phyloP scores from a whole-genome alignment of 495 filamentous ascomycete species.

The Tetracladium setigerum region DNA sequence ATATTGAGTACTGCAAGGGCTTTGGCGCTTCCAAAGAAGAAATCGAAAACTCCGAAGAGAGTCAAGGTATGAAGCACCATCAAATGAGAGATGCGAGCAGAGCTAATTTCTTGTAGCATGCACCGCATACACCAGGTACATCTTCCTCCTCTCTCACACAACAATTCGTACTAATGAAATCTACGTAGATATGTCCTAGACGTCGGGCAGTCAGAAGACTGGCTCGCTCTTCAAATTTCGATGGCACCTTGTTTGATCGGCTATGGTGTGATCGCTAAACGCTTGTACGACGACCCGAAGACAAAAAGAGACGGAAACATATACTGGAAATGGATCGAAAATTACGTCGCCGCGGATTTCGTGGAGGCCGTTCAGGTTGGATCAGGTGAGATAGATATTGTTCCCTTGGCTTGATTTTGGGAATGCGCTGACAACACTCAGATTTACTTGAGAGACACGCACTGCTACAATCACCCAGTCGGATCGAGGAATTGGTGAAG shows the following conservation, averaged over 20 bases:
- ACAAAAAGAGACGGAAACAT: conserved; percentile 57
- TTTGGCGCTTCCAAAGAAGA: conserved; percentile 74
- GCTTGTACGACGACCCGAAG: conserved; percentile 49
- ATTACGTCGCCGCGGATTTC: conserved; percentile 76
- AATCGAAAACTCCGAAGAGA: conserved; percentile 66
- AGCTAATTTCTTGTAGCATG: conserved; percentile 43
- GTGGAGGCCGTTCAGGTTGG: conserved; percentile 57
- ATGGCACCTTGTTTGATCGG: conserved; percentile 82
- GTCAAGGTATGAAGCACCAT: conserved; percentile 46
- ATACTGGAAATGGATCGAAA: conserved; percentile 90
- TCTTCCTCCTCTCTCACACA: not conserved
- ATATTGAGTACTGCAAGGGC: conserved; percentile 67
- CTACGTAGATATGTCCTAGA: conserved; percentile 85
- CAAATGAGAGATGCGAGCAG: not conserved
- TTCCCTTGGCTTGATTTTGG: not conserved
- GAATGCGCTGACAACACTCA: conserved; percentile 28
- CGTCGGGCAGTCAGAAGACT: conserved; percentile 78
- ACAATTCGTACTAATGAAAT: conserved; percentile 5
- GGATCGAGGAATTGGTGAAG: conserved; percentile 72
- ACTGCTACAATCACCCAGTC: conserved; percentile 55
- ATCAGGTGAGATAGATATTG: conserved; percentile 41
- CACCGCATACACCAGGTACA: conserved; percentile 59
- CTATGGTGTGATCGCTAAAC: conserved; percentile 68
- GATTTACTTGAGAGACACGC: conserved; percentile 67
- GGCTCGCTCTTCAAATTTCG: conserved; percentile 73